phyloP scores from a whole-genome alignment of 2,329 filamentous ascomycete genomes.

The Coleophoma eucalyptorum region DNA sequence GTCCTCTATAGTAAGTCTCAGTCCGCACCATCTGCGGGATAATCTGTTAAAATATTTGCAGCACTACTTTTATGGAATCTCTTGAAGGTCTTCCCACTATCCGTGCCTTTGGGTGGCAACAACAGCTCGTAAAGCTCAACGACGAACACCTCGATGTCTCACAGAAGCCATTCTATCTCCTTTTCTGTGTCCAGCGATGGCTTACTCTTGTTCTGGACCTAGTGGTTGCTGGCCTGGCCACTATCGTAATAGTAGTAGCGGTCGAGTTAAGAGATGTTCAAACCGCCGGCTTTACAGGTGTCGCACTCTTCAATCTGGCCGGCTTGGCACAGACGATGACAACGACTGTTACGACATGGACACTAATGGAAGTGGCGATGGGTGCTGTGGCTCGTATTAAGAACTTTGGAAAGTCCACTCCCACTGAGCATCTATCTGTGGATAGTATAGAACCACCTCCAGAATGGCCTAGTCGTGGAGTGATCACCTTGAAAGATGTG shows the following conservation, averaged over 20 bases:
- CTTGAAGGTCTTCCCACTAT: slow-evolving; percentile 37
- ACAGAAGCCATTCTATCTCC: slow-evolving; percentile 40
- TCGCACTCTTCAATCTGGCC: slow-evolving; percentile 42
- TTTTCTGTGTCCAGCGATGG: slow-evolving; percentile 41
- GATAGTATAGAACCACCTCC: background rate
- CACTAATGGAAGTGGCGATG: slow-evolving; percentile 50
- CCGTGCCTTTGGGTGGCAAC: slow-evolving; percentile 38
- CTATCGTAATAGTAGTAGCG: slow-evolving; percentile 22
- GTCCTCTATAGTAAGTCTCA: slow-evolving; percentile 31
- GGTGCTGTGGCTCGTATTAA: slow-evolving; percentile 51
- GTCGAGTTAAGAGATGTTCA: slow-evolving; percentile 4
- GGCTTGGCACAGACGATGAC: slow-evolving; percentile 35
- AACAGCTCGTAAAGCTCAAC: background rate
- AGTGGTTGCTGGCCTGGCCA: slow-evolving; percentile 30
- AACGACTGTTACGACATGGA: slow-evolving; percentile 36
- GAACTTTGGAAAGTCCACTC: slow-evolving; percentile 40
- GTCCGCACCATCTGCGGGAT: background rate
- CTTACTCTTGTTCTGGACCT: slow-evolving; percentile 38
- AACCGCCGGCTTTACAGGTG: slow-evolving; percentile 3
- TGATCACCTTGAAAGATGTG: background rate
- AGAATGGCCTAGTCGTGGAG: background rate
- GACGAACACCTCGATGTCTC: slow-evolving; percentile 32
- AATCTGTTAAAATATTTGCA: background rate
- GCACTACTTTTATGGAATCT: slow-evolving; percentile 38
- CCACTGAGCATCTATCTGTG: slow-evolving; percentile 24